phyloP scores from a whole-genome alignment of 768 basidiomycete species.

The Fomitopsis serialis region DNA sequence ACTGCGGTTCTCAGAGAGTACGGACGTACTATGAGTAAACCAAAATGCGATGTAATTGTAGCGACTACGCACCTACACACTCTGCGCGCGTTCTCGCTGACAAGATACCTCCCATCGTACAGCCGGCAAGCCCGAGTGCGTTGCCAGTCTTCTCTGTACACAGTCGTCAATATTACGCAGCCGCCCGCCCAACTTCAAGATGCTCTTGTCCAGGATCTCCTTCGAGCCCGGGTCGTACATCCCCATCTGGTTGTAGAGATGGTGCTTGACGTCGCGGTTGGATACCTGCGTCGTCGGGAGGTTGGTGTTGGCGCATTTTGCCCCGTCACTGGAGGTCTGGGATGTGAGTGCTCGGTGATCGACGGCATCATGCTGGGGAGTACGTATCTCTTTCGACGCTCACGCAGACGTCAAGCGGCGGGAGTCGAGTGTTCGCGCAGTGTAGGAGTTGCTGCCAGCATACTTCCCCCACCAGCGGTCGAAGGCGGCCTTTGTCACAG shows the following conservation, averaged over 20 bases:
- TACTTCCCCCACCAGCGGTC: constrained; percentile 10
- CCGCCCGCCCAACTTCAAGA: constrained; percentile 10
- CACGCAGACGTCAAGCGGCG: constrained; percentile 8
- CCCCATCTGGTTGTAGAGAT: constrained; percentile 16
- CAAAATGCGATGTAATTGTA: too few relatives aligned
- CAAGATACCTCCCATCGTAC: too few relatives aligned
- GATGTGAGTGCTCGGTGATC: background rate
- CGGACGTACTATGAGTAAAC: too few relatives aligned
- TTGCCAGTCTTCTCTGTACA: constrained; percentile 10
- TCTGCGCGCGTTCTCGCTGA: too few relatives aligned
- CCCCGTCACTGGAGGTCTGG: constrained; percentile 9
- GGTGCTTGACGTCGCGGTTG: constrained; percentile 18
- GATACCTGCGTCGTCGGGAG: constrained; percentile 14
- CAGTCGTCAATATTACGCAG: constrained; percentile 15
- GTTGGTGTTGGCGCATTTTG: constrained; percentile 6
- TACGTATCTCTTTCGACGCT: constrained; percentile 13
- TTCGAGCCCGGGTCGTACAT: constrained; percentile 16
- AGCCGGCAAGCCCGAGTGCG: constrained; percentile 12
- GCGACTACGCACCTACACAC: too few relatives aligned
- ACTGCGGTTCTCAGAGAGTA: too few relatives aligned
- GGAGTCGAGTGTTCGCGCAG: constrained; percentile 9
- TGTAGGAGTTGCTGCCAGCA: constrained; percentile 12
- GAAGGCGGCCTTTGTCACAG: constrained; percentile 13
- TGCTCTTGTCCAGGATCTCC: constrained; percentile 13
- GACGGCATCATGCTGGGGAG: background rate